A percentile compares a stretch with the other conserved stretches of the same genome.
Conservation (phyloP, 257 asterid species). For the Cinchona pubescens region DNA sequence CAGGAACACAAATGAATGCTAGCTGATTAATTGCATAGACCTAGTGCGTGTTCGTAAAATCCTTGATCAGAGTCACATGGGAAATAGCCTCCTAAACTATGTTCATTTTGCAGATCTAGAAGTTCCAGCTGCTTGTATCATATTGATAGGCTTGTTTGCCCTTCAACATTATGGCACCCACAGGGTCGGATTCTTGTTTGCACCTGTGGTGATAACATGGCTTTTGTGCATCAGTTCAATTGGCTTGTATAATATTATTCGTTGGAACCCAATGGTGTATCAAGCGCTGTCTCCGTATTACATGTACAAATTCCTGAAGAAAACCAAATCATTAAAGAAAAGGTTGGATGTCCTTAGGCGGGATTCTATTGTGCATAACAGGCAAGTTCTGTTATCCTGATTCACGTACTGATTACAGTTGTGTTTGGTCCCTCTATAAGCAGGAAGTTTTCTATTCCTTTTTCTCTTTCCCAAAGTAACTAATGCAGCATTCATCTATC, state of each 20-base stretch:
- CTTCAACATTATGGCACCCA: constrained; percentile 98
- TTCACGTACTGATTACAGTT: neutral
- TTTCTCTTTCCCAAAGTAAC: constrained; percentile 14
- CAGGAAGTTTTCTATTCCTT: neutral
- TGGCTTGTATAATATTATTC: constrained; percentile 72
- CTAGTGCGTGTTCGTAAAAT: neutral
- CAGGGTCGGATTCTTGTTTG: constrained; percentile 95
- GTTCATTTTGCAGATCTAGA: constrained; percentile 74
- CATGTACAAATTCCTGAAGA: constrained; percentile 83
- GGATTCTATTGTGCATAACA: constrained; percentile 84
- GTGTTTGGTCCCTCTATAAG: neutral
- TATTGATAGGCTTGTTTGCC: constrained; percentile 85
- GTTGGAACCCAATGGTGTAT: constrained; percentile 81
- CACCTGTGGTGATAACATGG: constrained; percentile 91
- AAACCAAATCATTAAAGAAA: constrained; percentile 67
- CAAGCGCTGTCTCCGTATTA: constrained; percentile 81
- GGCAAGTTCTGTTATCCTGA: constrained; percentile 32
- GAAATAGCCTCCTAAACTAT: constrained; percentile 21
- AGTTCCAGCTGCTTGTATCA: constrained; percentile 76
- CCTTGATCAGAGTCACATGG: constrained; percentile 8
- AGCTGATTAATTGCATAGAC: neutral
- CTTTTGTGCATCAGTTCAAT: constrained; percentile 80
- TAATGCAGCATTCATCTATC: constrained; percentile 5
- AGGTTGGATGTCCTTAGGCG: constrained; percentile 98
- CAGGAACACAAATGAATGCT: neutral